Conservation (phyloP, 148 eudicot genomes). For the Chenopodium berlandieri region DNA sequence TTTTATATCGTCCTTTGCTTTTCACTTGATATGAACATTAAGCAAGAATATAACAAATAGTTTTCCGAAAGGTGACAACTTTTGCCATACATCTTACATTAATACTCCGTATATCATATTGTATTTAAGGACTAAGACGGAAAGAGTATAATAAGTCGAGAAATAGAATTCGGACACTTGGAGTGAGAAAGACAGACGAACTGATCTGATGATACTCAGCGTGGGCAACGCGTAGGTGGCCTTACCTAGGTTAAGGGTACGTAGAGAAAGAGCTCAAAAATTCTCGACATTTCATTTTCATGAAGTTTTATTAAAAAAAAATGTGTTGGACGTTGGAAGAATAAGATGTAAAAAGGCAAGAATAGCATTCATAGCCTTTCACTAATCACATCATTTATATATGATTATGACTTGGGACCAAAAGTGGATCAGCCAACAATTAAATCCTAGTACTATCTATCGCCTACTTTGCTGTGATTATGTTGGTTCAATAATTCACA, state of each 20-base stretch:
- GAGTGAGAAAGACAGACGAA: background rate
- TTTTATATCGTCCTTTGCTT: too few species aligned
- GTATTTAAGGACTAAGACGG: too few species aligned
- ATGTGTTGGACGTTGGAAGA: background rate
- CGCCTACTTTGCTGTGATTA: background rate
- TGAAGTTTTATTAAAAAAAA: background rate
- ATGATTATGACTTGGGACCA: constrained; percentile 17
- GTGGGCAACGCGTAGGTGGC: background rate
- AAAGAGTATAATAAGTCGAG: too few species aligned
- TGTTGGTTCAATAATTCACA: background rate
- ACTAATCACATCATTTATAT: constrained; percentile 1
- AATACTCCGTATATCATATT: too few species aligned
- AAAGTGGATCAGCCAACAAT: constrained; percentile 1
- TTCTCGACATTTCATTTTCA: background rate
- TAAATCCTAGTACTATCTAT: constrained; percentile 11
- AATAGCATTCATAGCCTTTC: background rate
- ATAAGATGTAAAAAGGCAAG: background rate
- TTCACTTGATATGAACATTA: too few species aligned
- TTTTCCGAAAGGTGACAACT: too few species aligned
- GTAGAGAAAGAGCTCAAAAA: background rate
- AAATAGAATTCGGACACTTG: background rate
- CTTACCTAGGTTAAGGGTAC: background rate
- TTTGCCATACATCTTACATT: too few species aligned
- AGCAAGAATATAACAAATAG: too few species aligned
- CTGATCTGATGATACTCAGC: background rate